Conservation (phyloP, 1,284 basidiomycete genomes). For the Retiboletus fuscus region DNA sequence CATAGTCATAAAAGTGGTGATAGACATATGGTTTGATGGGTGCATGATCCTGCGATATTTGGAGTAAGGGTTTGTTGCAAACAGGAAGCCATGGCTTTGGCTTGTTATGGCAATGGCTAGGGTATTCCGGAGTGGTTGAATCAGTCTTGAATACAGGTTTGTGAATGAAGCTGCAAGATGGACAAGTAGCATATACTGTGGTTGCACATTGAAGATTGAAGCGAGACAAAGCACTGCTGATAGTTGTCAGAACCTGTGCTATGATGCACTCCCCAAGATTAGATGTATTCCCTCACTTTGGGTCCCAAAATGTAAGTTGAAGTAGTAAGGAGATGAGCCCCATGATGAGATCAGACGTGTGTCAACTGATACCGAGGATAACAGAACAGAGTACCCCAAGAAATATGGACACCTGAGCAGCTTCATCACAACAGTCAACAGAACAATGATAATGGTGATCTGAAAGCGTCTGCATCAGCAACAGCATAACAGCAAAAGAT, state of each 20-base stretch:
- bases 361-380: slow-evolving; percentile 1
- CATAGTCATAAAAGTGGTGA: slow-evolving; percentile 13
- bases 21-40: slow-evolving; percentile 26
- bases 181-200: slow-evolving; percentile 15
- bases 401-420: slow-evolving; percentile 13
- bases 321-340: slow-evolving; percentile 1
- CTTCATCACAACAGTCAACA: slow-evolving; percentile 12
- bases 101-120: slow-evolving; percentile 9
- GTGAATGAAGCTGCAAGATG: slow-evolving; percentile 15
- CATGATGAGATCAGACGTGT: slow-evolving; percentile 10
- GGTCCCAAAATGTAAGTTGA: slow-evolving; percentile 1
- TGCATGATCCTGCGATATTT: background rate
- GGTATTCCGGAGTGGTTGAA: slow-evolving; percentile 15
- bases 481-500: no score
- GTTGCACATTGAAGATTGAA: slow-evolving; percentile 6
- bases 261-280: background rate
- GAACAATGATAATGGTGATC: background rate
- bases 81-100: slow-evolving; percentile 4
- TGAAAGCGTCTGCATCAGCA: background rate
- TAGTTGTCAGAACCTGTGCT: slow-evolving; percentile 9
- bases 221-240: background rate
- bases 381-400: slow-evolving; percentile 8
- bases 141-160: background rate
- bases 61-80: slow-evolving; percentile 8
- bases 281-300: background rate